Conservation (phyloP, 2,329 filamentous ascomycete genomes). For the Diaporthe sp. region DNA sequence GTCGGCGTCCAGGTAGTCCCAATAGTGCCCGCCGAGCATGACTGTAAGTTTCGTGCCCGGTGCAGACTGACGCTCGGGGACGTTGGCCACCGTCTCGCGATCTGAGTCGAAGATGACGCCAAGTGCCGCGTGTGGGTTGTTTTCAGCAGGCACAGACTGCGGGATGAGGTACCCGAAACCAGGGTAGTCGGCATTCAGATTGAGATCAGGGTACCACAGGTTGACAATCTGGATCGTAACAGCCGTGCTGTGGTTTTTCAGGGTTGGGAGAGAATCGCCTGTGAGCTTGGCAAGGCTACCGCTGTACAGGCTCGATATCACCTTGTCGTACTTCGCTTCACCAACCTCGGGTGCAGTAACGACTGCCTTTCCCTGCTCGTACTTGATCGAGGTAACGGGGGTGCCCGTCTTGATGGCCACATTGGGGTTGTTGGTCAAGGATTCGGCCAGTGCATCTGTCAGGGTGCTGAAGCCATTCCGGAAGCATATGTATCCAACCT, state of each 20-base stretch:
- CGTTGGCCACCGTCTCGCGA: slow-evolving; percentile 52
- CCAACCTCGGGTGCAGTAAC: slow-evolving; percentile 52
- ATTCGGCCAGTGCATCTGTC: slow-evolving; percentile 64
- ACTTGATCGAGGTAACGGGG: slow-evolving; percentile 62
- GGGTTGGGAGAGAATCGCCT: slow-evolving; percentile 57
- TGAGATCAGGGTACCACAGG: slow-evolving; percentile 80
- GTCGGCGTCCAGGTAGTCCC: slow-evolving; percentile 66
- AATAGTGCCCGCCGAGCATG: slow-evolving; percentile 95
- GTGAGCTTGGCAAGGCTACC: slow-evolving; percentile 58
- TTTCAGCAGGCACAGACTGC: slow-evolving; percentile 59
- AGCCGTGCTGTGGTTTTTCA: slow-evolving; percentile 67
- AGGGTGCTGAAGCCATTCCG: slow-evolving; percentile 74
- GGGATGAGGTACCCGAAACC: slow-evolving; percentile 97
- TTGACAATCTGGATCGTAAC: slow-evolving; percentile 95
- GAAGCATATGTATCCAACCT: slow-evolving; percentile 60
- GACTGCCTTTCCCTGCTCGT: slow-evolving; percentile 56
- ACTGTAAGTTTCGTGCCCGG: slow-evolving; percentile 89
- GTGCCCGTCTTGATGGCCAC: slow-evolving; percentile 69
- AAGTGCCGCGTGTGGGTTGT: slow-evolving; percentile 62
- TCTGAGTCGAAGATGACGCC: slow-evolving; percentile 94
- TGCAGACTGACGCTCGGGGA: slow-evolving; percentile 35
- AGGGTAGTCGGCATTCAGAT: slow-evolving; percentile 70
- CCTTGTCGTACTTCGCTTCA: slow-evolving; percentile 62
- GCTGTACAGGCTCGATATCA: slow-evolving; percentile 74
- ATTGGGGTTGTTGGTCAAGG: slow-evolving; percentile 66